Evolutionary conservation across 805 yeast species (phyloP).

Genomic region (Wickerhamiella spandovensis): DNA sequence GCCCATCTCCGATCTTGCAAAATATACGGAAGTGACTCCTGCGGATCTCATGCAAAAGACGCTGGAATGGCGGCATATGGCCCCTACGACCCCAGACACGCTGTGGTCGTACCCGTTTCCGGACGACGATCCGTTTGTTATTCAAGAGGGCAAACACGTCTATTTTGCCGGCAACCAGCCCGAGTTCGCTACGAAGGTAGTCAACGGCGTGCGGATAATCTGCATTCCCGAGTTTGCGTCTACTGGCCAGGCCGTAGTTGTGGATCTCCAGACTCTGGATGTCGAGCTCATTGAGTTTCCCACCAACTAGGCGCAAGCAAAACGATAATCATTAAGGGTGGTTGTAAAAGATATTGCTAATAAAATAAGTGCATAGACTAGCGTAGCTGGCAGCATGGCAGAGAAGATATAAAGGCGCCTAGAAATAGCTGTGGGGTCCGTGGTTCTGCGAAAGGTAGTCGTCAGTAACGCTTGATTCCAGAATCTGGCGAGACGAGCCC

Average conservation of each 20-base stretch:
- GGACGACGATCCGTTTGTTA: constrained; percentile 68
- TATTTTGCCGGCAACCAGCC: constrained; percentile 81
- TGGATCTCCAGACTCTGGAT: constrained; percentile 46
- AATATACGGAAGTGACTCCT: constrained; percentile 35
- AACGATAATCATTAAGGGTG: no score
- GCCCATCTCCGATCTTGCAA: constrained; percentile 61
- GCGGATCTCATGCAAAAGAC: constrained; percentile 51
- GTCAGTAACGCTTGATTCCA: not conserved
- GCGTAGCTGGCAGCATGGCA: no score
- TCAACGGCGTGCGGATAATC: constrained; percentile 35
- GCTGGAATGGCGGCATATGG: constrained; percentile 69
- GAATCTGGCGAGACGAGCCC: not conserved
- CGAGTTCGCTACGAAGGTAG: constrained; percentile 29
- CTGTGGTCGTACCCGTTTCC: constrained; percentile 77
- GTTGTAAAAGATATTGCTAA: not conserved
- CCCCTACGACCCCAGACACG: constrained; percentile 96
- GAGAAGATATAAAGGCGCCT: no score
- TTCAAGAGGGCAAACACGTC: constrained; percentile 66
- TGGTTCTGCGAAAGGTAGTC: not conserved
- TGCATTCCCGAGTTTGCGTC: constrained; percentile 57
- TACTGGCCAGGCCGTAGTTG: constrained; percentile 50
- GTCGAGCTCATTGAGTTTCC: constrained; percentile 35
- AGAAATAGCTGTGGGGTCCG: not conserved
- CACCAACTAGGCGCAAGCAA: no score
- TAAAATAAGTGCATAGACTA: no score